phyloP scores from a whole-genome alignment of 2,329 filamentous ascomycete species.

The Nothopassalora personata region DNA sequence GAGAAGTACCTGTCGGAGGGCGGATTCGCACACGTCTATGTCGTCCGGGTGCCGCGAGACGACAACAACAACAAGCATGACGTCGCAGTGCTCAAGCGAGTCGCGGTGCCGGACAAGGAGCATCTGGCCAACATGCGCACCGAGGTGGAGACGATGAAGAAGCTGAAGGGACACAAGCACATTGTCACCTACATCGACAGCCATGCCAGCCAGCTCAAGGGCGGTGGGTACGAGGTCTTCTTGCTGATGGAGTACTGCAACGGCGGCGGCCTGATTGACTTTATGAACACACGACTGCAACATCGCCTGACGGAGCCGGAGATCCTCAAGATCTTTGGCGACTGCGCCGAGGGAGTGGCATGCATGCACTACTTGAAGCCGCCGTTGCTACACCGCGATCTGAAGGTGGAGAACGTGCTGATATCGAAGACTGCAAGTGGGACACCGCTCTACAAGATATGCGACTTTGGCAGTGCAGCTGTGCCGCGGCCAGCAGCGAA shows the following conservation, averaged over 20 bases:
- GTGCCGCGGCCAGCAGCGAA: conserved; percentile 77
- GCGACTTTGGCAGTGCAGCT: conserved; percentile 93
- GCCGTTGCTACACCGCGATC: conserved; percentile 81
- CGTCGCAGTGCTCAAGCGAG: conserved; percentile 82
- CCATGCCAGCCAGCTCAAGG: conserved; percentile 87
- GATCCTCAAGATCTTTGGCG: conserved; percentile 93
- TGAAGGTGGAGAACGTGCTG: conserved; percentile 97
- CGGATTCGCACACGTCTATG: conserved; percentile 96
- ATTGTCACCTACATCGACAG: conserved; percentile 99
- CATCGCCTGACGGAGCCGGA: conserved; percentile 95
- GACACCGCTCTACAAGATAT: conserved; percentile 84
- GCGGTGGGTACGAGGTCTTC: conserved; percentile 95
- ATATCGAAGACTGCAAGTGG: conserved; percentile 60
- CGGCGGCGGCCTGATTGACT: conserved; percentile 93
- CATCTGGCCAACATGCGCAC: conserved; percentile 92
- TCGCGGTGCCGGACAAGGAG: conserved; percentile 94
- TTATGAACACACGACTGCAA: conserved; percentile 97
- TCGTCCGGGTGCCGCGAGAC: conserved; percentile 76
- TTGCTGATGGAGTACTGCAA: conserved; percentile 96
- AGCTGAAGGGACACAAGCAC: conserved; percentile 88
- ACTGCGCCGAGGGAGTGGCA: conserved; percentile 91
- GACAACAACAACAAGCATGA: conserved; percentile 73
- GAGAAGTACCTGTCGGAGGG: conserved; percentile 98
- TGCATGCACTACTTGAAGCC: conserved; percentile 99
- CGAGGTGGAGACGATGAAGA: conserved; percentile 99